phyloP scores from a whole-genome alignment of 2,329 filamentous ascomycete species.

The Arthrinium puccinioides region DNA sequence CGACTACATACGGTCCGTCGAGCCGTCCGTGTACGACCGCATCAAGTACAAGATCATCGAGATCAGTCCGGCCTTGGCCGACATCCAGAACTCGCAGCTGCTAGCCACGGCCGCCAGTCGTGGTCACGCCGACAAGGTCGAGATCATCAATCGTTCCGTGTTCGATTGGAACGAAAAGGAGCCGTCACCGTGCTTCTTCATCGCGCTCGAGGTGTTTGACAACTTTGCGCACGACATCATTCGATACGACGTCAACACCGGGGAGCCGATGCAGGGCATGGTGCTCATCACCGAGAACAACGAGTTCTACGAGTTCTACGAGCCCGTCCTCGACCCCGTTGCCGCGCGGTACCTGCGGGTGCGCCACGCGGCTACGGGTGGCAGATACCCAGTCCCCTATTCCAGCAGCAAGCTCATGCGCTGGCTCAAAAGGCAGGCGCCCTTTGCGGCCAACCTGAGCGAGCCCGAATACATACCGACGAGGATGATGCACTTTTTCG shows the following conservation, averaged over 20 bases:
- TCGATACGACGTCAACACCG: constrained; percentile 78
- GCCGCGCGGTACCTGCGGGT: constrained; percentile 77
- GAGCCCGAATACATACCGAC: constrained; percentile 91
- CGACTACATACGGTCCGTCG: constrained; percentile 84
- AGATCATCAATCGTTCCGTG: constrained; percentile 90
- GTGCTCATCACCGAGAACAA: constrained; percentile 79
- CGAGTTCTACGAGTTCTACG: constrained; percentile 95
- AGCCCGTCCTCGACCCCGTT: constrained; percentile 70
- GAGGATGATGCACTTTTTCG: constrained; percentile 92
- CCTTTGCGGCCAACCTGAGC: constrained; percentile 70
- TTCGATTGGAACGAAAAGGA: constrained; percentile 90
- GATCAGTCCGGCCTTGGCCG: constrained; percentile 77
- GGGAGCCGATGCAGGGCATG: constrained; percentile 77
- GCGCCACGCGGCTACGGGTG: constrained; percentile 66
- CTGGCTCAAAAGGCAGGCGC: constrained; percentile 55
- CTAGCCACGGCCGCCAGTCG: constrained; percentile 57
- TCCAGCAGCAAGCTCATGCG: constrained; percentile 47
- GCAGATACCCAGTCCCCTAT: constrained; percentile 57
- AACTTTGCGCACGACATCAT: constrained; percentile 95
- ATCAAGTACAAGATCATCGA: constrained; percentile 96
- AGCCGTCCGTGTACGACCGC: constrained; percentile 87
- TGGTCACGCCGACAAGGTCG: constrained; percentile 77
- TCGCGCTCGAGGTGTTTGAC: constrained; percentile 96
- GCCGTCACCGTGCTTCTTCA: constrained; percentile 92
- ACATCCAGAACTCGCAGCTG: constrained; percentile 67